phyloP scores from a whole-genome alignment of 106 monocot genomes.

The Gastrodia elata region DNA sequence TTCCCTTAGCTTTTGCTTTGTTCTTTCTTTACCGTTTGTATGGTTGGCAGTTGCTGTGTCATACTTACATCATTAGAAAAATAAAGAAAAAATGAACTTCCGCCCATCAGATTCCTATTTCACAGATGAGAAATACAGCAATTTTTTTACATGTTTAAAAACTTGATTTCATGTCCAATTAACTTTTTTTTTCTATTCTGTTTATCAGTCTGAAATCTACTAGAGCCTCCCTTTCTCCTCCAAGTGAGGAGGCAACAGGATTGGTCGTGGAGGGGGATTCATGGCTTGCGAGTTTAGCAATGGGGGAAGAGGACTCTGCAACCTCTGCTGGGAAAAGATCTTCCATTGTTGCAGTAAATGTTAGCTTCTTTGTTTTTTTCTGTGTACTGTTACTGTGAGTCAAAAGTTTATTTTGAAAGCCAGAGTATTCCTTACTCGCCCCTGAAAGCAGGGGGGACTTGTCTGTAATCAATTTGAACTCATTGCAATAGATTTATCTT shows the following conservation, averaged over 20 bases:
- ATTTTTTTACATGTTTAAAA: not conserved
- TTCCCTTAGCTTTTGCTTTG: slow-evolving; percentile 11
- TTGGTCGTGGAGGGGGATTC: not conserved
- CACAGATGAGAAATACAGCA: not conserved
- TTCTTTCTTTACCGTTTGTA: not conserved
- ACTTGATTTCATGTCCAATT: not conserved
- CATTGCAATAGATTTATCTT: not conserved
- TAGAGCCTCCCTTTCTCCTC: not conserved
- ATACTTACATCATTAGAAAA: not conserved
- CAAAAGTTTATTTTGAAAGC: not conserved
- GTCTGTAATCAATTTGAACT: not conserved
- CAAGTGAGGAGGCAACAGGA: not conserved
- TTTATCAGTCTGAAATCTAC: not conserved
- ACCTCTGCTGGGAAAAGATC: not conserved
- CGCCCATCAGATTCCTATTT: not conserved
- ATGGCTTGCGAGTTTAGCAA: slow-evolving; percentile 6
- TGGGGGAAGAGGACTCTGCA: not conserved
- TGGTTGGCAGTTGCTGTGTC: not conserved
- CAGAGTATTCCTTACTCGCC: not conserved
- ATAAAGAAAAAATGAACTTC: not conserved
- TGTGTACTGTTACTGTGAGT: not conserved
- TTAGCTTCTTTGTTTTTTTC: not conserved
- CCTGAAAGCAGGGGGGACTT: not conserved
- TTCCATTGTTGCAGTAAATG: not conserved
- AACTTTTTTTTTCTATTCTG: not conserved